Conservation (phyloP, 164 flowering plant genomes). For the Tetrastigma voinierianum region DNA sequence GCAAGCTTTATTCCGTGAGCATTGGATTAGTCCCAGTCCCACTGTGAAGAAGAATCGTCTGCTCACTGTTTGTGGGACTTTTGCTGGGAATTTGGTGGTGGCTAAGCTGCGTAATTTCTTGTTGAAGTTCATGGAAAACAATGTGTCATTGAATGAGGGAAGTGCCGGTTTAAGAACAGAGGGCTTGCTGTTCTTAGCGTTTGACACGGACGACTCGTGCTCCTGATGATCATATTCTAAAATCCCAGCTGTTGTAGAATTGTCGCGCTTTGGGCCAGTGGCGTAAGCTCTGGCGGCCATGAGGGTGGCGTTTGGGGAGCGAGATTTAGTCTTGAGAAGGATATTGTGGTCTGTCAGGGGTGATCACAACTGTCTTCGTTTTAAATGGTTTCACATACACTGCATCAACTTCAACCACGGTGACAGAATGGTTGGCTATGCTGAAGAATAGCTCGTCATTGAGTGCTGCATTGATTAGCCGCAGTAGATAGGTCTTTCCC, state of each 20-base stretch:
- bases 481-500: constrained; percentile 69
- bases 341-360: constrained; percentile 82
- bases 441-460: constrained; percentile 80
- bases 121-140: constrained; percentile 36
- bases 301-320: constrained; percentile 41
- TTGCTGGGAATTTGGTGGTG: constrained; percentile 45
- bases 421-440: constrained; percentile 68
- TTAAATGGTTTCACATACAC: constrained; percentile 66
- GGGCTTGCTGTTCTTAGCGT: constrained; percentile 18
- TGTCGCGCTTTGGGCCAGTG: constrained; percentile 72
- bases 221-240: constrained; percentile 45
- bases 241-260: constrained; percentile 47
- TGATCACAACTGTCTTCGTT: constrained; percentile 45
- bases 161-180: constrained; percentile 41
- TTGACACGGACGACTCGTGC: neutral
- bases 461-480: constrained; percentile 78
- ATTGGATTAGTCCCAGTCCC: constrained; percentile 53
- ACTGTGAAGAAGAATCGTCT: constrained; percentile 59
- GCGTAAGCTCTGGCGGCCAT: constrained; percentile 65
- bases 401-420: constrained; percentile 70
- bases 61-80: constrained; percentile 52
- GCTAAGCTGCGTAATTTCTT: constrained; percentile 51
- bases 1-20: constrained; percentile 46
- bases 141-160: constrained; percentile 55
- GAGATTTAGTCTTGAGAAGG: constrained; percentile 53